Evolutionary conservation across 208 protist genomes (phyloP).

Genomic region (Acanthamoeba healyi): DNA sequence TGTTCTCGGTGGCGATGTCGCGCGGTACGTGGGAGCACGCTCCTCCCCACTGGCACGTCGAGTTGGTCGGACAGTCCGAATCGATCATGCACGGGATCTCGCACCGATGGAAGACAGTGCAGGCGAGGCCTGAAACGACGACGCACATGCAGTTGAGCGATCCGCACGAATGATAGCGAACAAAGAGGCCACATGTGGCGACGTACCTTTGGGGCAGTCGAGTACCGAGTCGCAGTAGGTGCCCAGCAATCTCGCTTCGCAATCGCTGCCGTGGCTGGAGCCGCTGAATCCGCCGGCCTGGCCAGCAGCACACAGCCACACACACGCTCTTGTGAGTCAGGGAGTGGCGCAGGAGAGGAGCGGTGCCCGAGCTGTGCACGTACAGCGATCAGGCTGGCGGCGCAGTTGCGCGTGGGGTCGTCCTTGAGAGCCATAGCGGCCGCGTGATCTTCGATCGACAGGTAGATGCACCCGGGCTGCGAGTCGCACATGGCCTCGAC

Average conservation of each 20-base stretch:
- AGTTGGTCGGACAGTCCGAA: conserved; percentile 20
- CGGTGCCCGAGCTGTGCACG: too few species aligned
- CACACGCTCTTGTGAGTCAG: background rate
- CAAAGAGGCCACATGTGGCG: background rate
- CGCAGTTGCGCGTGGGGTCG: conserved; percentile 31
- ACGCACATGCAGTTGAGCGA: background rate
- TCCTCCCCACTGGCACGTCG: background rate
- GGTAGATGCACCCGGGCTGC: conserved; percentile 1
- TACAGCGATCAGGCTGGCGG: background rate
- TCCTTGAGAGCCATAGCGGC: background rate
- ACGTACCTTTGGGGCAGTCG: background rate
- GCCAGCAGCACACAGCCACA: background rate
- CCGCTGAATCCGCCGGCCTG: background rate
- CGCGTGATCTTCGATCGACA: conserved; percentile 6
- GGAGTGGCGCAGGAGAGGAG: background rate
- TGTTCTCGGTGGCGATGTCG: background rate
- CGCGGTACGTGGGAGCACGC: background rate
- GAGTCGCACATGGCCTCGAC: background rate
- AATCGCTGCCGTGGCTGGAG: background rate
- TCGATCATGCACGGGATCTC: background rate
- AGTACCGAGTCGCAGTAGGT: background rate
- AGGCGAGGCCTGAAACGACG: background rate
- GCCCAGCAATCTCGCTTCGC: background rate
- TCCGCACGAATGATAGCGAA: background rate
- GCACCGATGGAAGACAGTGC: conserved; percentile 28